Evolutionary conservation across 2,329 filamentous ascomycete species (phyloP), one percentile per base, ranked within the genome.

Genomic region (Fusarium goolgardi): DNA sequence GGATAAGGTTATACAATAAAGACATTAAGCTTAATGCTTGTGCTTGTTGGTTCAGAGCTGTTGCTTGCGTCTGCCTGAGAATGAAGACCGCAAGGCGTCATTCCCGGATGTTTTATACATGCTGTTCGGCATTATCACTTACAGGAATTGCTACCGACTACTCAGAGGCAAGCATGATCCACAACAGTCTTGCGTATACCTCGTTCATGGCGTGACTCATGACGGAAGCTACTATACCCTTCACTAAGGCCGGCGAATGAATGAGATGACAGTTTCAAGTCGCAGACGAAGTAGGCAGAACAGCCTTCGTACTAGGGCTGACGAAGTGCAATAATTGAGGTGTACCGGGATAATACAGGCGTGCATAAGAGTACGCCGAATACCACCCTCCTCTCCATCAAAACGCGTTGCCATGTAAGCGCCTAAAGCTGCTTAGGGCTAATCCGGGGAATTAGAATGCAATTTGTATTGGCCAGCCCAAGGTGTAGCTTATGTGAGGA

Each of bases 151-250:
- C 29, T 18, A 46, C 40, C 13, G 23, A 29, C 39, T n/a, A 44
- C 45, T 32, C 35, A 20, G 34, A 27, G 20, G 23, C n/a, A 29
- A 8, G 29, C 20, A 41, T 31, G 29, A 41, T 43, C 21, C 11
- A 16, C 11, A 27, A 13, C 29, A 39, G 50, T 54, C 39, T 62
- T 68, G 63, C 57, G 63, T 59, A 70, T 47, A 37, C 45, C 54
- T 29, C 39, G 59, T 37, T 29, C 53, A 56, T 66, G 70, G 56
- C 71, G 72, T 73, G 71, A 73, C 50, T 74, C 72, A 71, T 72
- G 55, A 74, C 71, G 69, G 60, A 68, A 62, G 15, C 41, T 25
- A 39, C 20, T 20, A 20, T 43, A 21, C 44, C 49, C 57, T 63
- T 53, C 44, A 55, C 50, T 31, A 61, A 23, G 54, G 47, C 43